Base-by-base conservation (phyloP, 176 grass and related monocot species). In the Aegilops sharonensis region DNA sequence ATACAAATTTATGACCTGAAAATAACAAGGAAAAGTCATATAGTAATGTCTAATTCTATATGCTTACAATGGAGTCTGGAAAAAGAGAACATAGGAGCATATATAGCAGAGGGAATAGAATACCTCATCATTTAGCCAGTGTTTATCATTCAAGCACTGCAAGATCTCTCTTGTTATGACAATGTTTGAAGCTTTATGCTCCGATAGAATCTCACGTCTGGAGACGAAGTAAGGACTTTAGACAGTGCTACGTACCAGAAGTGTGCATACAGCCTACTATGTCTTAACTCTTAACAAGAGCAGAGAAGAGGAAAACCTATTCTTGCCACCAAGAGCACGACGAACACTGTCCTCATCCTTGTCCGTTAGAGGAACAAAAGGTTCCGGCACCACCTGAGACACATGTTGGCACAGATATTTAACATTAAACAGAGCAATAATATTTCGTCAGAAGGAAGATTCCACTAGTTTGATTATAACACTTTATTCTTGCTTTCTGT, bases 61-160 rank as follows among this genome's bases (percentile, higher is more conserved):
- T 50, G 9, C 78, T 45, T 56, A 56, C 17, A 68, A 47, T 29
- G 48, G 65, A 84, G 18, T 64, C 40, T 8, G 2, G 43, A 77
- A 34, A 77, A 42, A 57, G 13, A 20, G 13, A 80, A 52, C 25
- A 52, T 52, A 2, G 29, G 29, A 69, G 63, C 18, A 75, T 59
- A 47, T 47, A 60, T 47, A 76, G 57, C 34, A 52, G 40, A 83
- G 81, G 34, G 31, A 80, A 75, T 36, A 61, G 80, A 88, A 65
- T 79, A 95, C 93, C 78, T 95, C 93, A 87, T 95, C 93, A 78
- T 95, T 95, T 77, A 95, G 79, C 93, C 93, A 95, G 29, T 81
- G 81, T 42, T 74, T 78, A 54, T 34, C 57, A 36, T 86, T 92
- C 89, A 95, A 85, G 66, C 93, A 95, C 72, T 83, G 84, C 50